phyloP scores from a whole-genome alignment of 164 flowering plant species.

The Magnolia officinalis region DNA sequence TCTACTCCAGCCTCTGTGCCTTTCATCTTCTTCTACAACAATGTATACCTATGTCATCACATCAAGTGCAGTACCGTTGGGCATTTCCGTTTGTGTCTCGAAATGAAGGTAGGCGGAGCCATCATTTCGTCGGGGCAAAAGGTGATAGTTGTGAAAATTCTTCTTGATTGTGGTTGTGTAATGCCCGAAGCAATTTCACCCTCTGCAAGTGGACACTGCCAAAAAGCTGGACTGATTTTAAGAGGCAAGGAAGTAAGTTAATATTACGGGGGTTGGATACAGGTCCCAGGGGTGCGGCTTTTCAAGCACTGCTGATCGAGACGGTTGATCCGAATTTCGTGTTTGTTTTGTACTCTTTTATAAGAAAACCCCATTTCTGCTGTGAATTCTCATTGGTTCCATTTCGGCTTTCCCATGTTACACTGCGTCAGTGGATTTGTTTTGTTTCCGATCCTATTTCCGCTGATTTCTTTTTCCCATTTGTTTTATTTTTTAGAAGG shows the following conservation, averaged over 20 bases:
- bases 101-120: constrained; percentile 9
- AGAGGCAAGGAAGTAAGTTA: not conserved
- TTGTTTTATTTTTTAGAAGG: no score
- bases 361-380: not conserved
- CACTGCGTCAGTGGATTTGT: not conserved
- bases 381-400: not conserved
- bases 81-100: constrained; percentile 9
- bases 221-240: not conserved
- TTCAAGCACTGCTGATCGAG: not conserved
- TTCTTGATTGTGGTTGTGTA: no score
- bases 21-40: not conserved
- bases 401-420: not conserved
- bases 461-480: constrained; percentile 1
- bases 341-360: not conserved
- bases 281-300: not conserved
- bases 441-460: not conserved
- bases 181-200: constrained; percentile 1
- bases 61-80: not conserved
- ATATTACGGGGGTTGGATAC: not conserved
- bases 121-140: constrained; percentile 6
- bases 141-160: no score
- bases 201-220: not conserved
- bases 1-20: constrained; percentile 10
- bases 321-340: not conserved
- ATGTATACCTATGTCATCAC: constrained; percentile 11